Conservation (phyloP, 306 rosid species). For the apple (Malus domestica) region DNA sequence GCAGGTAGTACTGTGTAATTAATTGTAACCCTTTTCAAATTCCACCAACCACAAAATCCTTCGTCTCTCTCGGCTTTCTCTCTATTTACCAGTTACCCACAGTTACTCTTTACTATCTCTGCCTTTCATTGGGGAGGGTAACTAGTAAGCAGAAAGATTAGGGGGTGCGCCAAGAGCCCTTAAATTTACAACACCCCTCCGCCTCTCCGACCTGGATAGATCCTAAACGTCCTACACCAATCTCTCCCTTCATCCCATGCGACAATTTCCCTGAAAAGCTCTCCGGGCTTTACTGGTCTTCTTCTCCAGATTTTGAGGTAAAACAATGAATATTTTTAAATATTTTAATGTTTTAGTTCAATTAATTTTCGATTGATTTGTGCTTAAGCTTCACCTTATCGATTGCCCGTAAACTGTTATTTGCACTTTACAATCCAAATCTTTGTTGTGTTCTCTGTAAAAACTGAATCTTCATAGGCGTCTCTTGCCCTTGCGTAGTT, state of each 20-base stretch:
- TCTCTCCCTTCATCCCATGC: conserved; percentile 4
- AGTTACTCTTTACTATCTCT: neutral
- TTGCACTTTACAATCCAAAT: neutral
- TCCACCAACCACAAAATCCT: neutral
- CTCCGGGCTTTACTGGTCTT: conserved; percentile 4
- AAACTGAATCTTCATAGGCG: neutral
- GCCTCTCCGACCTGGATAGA: neutral
- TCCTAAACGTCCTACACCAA: conserved; percentile 11
- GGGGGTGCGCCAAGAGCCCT: conserved; percentile 6
- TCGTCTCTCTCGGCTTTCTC: neutral
- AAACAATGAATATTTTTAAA: neutral
- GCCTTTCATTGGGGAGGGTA: neutral
- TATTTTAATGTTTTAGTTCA: neutral
- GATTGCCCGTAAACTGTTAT: conserved; percentile 4
- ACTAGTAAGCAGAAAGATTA: neutral
- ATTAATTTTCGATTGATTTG: neutral
- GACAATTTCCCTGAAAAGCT: neutral
- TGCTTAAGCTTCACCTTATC: neutral
- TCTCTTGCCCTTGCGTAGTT: neutral
- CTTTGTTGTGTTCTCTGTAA: neutral
- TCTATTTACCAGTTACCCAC: neutral
- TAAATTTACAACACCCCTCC: neutral
- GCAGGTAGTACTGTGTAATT: too few relatives aligned
- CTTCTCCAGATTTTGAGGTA: conserved; percentile 27
- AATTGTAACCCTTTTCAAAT: neutral